Base-by-base conservation (phyloP, 1,284 basidiomycete species). In the Grifola frondosa region DNA sequence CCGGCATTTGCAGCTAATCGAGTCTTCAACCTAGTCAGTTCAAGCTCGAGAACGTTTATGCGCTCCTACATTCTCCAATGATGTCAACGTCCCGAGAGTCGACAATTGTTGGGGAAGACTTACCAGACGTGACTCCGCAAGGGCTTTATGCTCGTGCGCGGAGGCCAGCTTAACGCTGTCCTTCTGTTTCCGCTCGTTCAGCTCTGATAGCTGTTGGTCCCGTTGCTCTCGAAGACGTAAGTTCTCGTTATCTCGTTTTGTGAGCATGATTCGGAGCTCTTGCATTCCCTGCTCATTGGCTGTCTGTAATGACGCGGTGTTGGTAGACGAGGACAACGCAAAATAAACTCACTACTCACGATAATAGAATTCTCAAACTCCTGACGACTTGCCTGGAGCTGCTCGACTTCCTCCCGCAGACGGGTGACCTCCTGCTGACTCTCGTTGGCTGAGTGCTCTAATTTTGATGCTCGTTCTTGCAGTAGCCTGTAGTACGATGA, bases 181-280 rank as follows among this genome's bases (percentile, higher is more conserved):
- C 50, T 77, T 80, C 20, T 81, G 76, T 60, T 80, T 84, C 42
- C 85, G 75, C 59, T 94, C 90, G 26, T 74, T 67, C 26, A 93
- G 58, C 56, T 96, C 91, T 2, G 84, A 79, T 11, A 69, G 67
- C 33, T 78, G 70, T 48, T 91, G 88, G 58, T 97, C 92, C 28
- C 93, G 81, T 52, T 86, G 77, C 36, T 88, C 86, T 20, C 94
- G 81, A 24, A 97, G 71, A 33, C 94, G 81, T 13, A 76, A 70
- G 45, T 84, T 77, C 52, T 97, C 92, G 1, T 70, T 65, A 56
- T 95, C 89, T 39, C 85, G 81, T 59, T 84, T 87, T 8, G 69
- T 60, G 23, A 88, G 56, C 53, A 78, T 65, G 1, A 55, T 55
- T 52, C 76, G 80, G 17, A 84, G 64, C 37, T 89, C 87, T 53